phyloP scores from a whole-genome alignment of 2,329 filamentous ascomycete species.

The Moelleriella libera region DNA sequence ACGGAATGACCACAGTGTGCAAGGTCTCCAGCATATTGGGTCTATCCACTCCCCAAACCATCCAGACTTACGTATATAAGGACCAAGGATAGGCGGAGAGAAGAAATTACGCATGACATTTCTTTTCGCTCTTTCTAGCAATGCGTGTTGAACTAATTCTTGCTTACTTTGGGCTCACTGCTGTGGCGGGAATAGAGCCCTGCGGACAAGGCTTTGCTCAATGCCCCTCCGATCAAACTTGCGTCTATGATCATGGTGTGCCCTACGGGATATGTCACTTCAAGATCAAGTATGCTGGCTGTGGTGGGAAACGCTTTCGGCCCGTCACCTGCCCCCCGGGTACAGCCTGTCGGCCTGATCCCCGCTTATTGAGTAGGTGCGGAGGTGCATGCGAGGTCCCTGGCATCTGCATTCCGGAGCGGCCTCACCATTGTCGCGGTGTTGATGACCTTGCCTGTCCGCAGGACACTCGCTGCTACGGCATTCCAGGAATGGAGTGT shows the following conservation, averaged over 20 bases:
- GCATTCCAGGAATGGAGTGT: neutral
- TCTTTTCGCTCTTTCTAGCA: too few species aligned
- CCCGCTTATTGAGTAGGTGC: conserved; percentile 12
- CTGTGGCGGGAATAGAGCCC: too few species aligned
- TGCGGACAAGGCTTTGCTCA: neutral
- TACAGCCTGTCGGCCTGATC: conserved; percentile 1
- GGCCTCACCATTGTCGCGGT: neutral
- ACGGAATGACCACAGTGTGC: too few species aligned
- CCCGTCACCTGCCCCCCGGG: neutral
- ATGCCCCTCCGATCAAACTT: neutral
- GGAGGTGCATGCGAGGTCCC: neutral
- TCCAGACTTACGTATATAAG: too few species aligned
- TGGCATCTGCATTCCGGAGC: neutral
- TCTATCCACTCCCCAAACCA: too few species aligned
- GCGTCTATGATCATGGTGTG: neutral
- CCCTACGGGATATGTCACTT: neutral
- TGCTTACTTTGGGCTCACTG: too few species aligned
- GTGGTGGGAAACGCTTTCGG: neutral
- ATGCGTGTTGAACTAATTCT: too few species aligned
- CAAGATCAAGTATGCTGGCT: neutral
- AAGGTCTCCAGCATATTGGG: too few species aligned
- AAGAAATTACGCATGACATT: too few species aligned
- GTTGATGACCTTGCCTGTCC: neutral
- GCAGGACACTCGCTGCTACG: neutral
- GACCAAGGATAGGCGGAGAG: too few species aligned